Evolutionary conservation across 345 rosid genomes (phyloP).

Genomic region (Erodium maritimum): DNA sequence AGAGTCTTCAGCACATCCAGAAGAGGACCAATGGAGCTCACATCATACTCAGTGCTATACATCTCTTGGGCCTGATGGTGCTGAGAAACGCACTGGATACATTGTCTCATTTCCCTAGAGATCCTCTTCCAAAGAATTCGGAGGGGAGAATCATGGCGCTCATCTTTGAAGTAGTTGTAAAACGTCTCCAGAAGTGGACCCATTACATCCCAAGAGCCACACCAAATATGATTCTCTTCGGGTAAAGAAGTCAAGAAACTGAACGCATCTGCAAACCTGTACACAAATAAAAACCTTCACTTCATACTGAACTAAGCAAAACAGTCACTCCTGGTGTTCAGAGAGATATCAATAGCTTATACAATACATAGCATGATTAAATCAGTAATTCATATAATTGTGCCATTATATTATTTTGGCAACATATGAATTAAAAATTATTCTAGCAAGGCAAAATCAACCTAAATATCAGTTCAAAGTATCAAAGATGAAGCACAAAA

Average conservation of each 20-base stretch:
- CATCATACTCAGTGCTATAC: conserved; percentile 64
- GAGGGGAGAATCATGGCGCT: conserved; percentile 65
- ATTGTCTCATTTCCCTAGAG: conserved; percentile 56
- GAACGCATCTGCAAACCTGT: conserved; percentile 81
- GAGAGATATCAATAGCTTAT: neutral
- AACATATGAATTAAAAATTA: too few species aligned
- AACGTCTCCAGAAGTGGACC: conserved; percentile 87
- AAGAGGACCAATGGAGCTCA: conserved; percentile 60
- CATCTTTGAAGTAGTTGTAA: conserved; percentile 70
- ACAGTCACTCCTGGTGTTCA: neutral
- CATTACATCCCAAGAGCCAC: conserved; percentile 69
- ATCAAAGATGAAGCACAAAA: too few species aligned
- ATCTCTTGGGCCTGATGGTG: conserved; percentile 84
- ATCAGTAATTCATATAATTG: neutral
- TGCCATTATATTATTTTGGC: neutral
- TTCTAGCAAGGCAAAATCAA: neutral
- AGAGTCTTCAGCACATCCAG: conserved; percentile 57
- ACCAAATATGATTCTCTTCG: conserved; percentile 72
- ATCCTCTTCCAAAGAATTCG: conserved; percentile 66
- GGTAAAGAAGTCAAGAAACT: conserved; percentile 54
- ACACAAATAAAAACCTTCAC: neutral
- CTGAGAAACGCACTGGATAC: conserved; percentile 80
- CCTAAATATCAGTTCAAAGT: too few species aligned
- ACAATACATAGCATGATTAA: neutral
- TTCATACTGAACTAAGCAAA: neutral